Conservation (phyloP, 768 basidiomycete species). For the Cantharellus cinnabarinus region DNA sequence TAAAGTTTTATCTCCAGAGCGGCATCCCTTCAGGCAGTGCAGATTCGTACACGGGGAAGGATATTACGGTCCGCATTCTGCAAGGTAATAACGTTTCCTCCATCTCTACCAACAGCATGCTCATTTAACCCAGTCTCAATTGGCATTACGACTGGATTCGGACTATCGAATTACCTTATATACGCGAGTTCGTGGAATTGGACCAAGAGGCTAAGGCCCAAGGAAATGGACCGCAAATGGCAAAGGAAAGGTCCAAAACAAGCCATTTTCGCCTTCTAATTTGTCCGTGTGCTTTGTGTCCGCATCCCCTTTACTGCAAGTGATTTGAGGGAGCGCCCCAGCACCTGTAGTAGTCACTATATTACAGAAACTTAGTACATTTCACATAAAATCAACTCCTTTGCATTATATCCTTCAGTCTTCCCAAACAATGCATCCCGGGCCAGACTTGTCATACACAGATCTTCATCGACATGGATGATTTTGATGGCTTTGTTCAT, state of each 20-base stretch:
- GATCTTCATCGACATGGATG: no score
- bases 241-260: background rate
- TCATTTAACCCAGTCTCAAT: constrained; percentile 35
- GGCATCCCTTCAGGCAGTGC: constrained; percentile 76
- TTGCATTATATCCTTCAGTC: no score
- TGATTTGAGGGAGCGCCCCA: no score
- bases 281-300: background rate
- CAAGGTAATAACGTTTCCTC: constrained; percentile 30
- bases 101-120: background rate
- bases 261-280: background rate
- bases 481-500: no score
- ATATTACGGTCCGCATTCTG: constrained; percentile 67
- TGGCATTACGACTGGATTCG: constrained; percentile 68
- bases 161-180: background rate
- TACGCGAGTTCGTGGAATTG: background rate
- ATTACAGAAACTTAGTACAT: no score
- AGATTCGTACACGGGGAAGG: constrained; percentile 39
- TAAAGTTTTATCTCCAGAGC: constrained; percentile 25
- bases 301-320: no score
- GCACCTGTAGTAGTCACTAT: no score
- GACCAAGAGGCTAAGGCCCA: no score
- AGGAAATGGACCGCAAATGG: background rate
- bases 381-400: no score
- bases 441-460: no score
- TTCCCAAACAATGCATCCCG: no score